These are phyloP conservation scores for Nakazawaea siamensis DNA, from an alignment of 805 yeast genomes.

Conservation along the genomic window DNA sequence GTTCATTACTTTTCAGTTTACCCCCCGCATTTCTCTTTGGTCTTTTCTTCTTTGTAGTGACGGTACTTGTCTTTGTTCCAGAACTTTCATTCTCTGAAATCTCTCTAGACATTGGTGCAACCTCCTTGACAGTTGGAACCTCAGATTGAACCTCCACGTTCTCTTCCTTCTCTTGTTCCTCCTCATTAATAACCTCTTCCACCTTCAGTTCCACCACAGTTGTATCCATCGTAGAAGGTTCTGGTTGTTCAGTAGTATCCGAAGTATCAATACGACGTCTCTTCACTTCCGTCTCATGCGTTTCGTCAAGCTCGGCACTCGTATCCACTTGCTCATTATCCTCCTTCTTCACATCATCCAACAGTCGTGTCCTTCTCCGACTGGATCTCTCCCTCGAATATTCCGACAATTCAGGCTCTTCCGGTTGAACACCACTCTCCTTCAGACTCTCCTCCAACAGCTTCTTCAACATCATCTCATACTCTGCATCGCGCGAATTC, in stretches of 20 bases:
- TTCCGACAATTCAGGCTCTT: slow-evolving; percentile 24
- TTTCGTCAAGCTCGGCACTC: background rate
- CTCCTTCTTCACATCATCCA: slow-evolving; percentile 7
- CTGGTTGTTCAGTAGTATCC: background rate
- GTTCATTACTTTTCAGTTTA: slow-evolving; percentile 1
- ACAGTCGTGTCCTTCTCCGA: slow-evolving; percentile 18
- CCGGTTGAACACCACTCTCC: slow-evolving; percentile 33
- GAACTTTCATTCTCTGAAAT: slow-evolving; percentile 8
- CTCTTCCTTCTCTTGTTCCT: too few relatives aligned
- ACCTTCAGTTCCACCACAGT: background rate
- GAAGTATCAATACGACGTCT: background rate
- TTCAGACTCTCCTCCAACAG: slow-evolving; percentile 52
- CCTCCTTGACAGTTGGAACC: background rate
- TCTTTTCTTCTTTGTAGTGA: slow-evolving; percentile 12
- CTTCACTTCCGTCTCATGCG: background rate
- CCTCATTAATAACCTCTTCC: background rate
- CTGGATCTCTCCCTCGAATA: slow-evolving; percentile 19
- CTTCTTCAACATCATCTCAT: slow-evolving; percentile 27
- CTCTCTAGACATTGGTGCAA: background rate
- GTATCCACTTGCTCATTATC: slow-evolving; percentile 3
- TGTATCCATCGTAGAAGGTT: background rate
- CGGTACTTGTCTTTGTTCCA: background rate
- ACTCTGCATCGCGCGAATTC: slow-evolving; percentile 22
- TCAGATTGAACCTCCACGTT: too few relatives aligned
- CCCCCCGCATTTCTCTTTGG: slow-evolving; percentile 11